phyloP scores from a whole-genome alignment of 1,284 basidiomycete species.

The Puccinia coronata region DNA sequence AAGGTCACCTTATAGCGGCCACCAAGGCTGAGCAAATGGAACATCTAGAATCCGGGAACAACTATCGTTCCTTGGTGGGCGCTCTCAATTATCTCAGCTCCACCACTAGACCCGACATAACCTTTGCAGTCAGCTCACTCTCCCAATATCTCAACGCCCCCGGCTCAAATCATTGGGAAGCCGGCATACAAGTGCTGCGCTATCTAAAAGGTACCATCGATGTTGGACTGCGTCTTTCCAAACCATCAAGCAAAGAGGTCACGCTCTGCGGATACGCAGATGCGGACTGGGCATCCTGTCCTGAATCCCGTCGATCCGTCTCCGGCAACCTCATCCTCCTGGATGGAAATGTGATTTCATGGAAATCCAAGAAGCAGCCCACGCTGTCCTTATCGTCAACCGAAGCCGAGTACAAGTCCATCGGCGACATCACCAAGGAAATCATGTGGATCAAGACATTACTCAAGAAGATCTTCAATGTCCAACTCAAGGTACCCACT shows the following conservation, averaged over 20 bases:
- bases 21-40: no score
- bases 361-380: conserved; percentile 60
- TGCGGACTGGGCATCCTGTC: conserved; percentile 60
- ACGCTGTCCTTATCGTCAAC: conserved; percentile 59
- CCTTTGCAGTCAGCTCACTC: not conserved
- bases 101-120: not conserved
- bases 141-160: not conserved
- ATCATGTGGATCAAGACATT: conserved; percentile 35
- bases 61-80: not conserved
- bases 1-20: no score
- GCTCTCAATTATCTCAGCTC: not conserved
- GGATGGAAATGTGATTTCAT: conserved; percentile 58
- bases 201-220: conserved; percentile 50
- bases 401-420: conserved; percentile 63
- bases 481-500: not conserved
- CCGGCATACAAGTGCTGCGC: not conserved
- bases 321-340: conserved; percentile 60
- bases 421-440: conserved; percentile 63
- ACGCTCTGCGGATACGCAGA: conserved; percentile 61
- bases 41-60: not conserved
- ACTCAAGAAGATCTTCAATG: conserved; percentile 44
- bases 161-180: not conserved
- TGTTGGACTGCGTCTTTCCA: conserved; percentile 57
- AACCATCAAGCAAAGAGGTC: conserved; percentile 45
- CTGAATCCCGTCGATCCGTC: conserved; percentile 57